These are phyloP conservation scores for Trichosporon coremiiforme DNA, from an alignment of 1,284 basidiomycete genomes.

Conservation along the genomic window DNA sequence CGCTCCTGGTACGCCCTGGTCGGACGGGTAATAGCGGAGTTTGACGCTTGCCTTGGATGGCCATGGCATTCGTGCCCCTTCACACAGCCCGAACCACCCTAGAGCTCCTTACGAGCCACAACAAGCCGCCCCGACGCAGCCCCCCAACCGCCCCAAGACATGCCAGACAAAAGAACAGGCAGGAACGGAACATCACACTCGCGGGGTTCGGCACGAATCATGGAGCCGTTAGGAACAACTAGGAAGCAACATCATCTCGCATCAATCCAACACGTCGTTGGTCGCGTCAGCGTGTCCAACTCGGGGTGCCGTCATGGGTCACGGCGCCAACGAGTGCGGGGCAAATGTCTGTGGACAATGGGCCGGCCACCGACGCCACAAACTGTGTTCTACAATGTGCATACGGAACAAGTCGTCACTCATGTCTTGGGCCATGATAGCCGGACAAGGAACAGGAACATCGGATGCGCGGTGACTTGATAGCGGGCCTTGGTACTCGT, in stretches of 20 bases:
- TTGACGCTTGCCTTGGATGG: not conserved
- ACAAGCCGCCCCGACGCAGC: not conserved
- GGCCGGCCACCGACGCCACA: not conserved
- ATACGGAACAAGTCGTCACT: not conserved
- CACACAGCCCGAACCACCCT: not conserved
- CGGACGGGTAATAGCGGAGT: conserved; percentile 14
- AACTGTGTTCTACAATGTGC: conserved; percentile 1
- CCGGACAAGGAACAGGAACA: not conserved
- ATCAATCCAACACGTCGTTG: not conserved
- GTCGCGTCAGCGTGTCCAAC: not conserved
- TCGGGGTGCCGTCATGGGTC: not conserved
- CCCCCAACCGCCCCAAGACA: not conserved
- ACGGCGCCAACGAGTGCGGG: not conserved
- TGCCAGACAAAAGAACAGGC: conserved; percentile 16
- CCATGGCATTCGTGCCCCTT: conserved; percentile 1
- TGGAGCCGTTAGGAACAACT: not conserved
- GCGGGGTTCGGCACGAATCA: not conserved
- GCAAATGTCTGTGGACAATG: not conserved
- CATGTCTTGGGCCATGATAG: not conserved
- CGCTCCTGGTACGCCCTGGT: too few relatives aligned
- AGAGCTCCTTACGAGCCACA: not conserved
- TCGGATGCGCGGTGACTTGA: not conserved
- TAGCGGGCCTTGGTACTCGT: not conserved
- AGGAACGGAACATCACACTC: conserved; percentile 10
- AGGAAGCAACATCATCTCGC: not conserved